Conservation (phyloP, 257 asterid species). For the Handroanthus guayacan region DNA sequence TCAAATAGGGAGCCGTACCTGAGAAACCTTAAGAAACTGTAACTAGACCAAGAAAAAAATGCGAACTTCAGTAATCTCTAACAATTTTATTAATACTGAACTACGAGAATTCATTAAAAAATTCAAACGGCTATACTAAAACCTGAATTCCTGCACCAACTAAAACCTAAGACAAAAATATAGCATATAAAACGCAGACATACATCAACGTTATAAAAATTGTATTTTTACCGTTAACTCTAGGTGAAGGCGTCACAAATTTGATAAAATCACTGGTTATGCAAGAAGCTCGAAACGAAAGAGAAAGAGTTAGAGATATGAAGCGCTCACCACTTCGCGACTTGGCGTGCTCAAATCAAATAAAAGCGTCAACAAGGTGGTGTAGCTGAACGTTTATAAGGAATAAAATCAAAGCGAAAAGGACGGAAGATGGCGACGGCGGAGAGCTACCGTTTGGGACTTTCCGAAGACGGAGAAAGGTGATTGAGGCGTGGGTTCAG, state of each 20-base stretch:
- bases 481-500: too few species aligned
- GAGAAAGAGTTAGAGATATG: too few species aligned
- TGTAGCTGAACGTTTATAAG: too few species aligned
- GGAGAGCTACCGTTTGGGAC: too few species aligned
- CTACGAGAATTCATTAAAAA: neutral
- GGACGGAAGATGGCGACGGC: too few species aligned
- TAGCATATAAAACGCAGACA: neutral
- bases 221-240: slow-evolving; percentile 1
- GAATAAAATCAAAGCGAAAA: too few species aligned
- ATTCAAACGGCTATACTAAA: neutral
- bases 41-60: neutral
- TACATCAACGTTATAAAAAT: neutral
- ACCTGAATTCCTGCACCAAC: neutral
- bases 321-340: too few species aligned
- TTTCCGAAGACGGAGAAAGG: too few species aligned
- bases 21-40: neutral
- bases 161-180: neutral
- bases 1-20: slow-evolving; percentile 2
- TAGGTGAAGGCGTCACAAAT: neutral
- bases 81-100: neutral
- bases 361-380: neutral
- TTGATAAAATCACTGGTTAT: neutral
- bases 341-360: neutral
- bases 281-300: neutral
- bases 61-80: neutral